phyloP scores from a whole-genome alignment of 164 flowering plant species.

The Dillenia turbinata region DNA sequence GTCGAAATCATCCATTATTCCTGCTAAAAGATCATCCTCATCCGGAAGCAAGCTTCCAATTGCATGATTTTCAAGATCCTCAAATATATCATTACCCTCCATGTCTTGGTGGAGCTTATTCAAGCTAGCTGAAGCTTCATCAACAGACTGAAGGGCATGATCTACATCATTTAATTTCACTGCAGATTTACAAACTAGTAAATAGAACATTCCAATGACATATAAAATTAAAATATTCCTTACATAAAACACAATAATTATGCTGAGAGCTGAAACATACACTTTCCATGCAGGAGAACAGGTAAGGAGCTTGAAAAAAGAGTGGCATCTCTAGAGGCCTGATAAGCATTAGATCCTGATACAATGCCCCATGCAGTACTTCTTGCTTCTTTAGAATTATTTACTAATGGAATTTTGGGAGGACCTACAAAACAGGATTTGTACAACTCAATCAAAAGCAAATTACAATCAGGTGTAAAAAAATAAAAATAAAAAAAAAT shows the following conservation, averaged over 20 bases:
- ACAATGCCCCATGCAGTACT: slow-evolving; percentile 42
- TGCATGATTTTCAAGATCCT: slow-evolving; percentile 36
- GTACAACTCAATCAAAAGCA: not conserved
- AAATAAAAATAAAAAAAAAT: not conserved
- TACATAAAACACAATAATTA: not conserved
- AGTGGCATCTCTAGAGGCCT: slow-evolving; percentile 63
- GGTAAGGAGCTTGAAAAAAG: slow-evolving; percentile 93
- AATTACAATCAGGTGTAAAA: not conserved
- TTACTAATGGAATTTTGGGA: slow-evolving; percentile 20
- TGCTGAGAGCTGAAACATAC: slow-evolving; percentile 30
- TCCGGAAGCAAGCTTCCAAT: slow-evolving; percentile 79
- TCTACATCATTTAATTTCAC: slow-evolving; percentile 48
- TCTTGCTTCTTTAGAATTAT: slow-evolving; percentile 30
- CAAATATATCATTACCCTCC: slow-evolving; percentile 39
- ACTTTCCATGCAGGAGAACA: slow-evolving; percentile 77
- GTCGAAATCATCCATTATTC: slow-evolving; percentile 86
- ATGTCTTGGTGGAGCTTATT: slow-evolving; percentile 29
- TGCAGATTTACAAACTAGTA: slow-evolving; percentile 25
- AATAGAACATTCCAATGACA: not conserved
- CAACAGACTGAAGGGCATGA: slow-evolving; percentile 28
- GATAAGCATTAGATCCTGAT: slow-evolving; percentile 35
- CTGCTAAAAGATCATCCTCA: slow-evolving; percentile 89
- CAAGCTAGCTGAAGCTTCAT: slow-evolving; percentile 42
- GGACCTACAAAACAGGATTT: slow-evolving; percentile 29
- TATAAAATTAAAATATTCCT: not conserved